Conservation (phyloP, 768 basidiomycete species). For the Phanerochaete sordida region DNA sequence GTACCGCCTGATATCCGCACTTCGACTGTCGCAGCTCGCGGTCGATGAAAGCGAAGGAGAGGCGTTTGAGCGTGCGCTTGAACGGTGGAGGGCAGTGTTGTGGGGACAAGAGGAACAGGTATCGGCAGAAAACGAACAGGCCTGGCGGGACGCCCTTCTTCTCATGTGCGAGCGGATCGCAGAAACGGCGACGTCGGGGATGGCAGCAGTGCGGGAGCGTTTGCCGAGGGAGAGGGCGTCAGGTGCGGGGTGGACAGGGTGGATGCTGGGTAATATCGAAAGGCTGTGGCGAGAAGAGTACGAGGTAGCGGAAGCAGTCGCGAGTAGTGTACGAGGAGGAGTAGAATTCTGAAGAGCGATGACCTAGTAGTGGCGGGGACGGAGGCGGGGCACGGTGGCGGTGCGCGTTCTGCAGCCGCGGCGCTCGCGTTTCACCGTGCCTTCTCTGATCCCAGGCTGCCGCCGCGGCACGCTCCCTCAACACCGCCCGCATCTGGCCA, state of each 20-base stretch:
- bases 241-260: conserved; percentile 22
- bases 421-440: conserved; percentile 1
- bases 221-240: conserved; percentile 8
- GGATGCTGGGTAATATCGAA: conserved; percentile 38
- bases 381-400: neutral
- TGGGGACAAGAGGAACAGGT: conserved; percentile 21
- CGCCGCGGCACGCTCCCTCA: neutral
- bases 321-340: conserved; percentile 41
- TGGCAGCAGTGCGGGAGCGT: conserved; percentile 34
- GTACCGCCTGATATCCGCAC: conserved; percentile 68
- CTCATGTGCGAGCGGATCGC: conserved; percentile 45
- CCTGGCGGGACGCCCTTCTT: conserved; percentile 24
- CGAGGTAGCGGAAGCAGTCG: conserved; percentile 46
- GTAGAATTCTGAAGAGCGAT: conserved; percentile 39
- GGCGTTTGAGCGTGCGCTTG: conserved; percentile 29
- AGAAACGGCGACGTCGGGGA: conserved; percentile 40
- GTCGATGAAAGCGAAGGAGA: conserved; percentile 23
- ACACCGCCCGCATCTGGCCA: neutral
- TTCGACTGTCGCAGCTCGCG: conserved; percentile 61
- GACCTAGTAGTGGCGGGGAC: neutral
- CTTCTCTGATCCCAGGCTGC: neutral
- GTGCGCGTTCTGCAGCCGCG: neutral
- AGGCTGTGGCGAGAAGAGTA: conserved; percentile 61
- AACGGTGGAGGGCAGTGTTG: conserved; percentile 54
- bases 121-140: conserved; percentile 26